Percentiles rank a stretch among this genome's conserved stretches.
Evolutionary conservation across 495 filamentous ascomycete species (phyloP).

Genomic region (Podospora bellae-mahoneyi): DNA sequence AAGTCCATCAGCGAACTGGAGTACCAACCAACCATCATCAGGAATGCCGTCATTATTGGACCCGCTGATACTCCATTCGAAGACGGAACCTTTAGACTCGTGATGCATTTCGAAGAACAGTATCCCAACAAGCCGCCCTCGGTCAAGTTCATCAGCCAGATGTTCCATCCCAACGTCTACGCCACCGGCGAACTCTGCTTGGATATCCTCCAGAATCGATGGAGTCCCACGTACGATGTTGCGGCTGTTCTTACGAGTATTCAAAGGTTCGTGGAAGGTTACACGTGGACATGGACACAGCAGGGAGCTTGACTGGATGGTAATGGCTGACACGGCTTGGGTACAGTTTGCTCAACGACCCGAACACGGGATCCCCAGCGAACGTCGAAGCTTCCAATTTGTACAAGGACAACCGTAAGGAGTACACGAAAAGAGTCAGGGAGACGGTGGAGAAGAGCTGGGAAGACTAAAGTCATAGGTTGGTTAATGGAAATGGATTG

Average conservation of each 20-base stretch:
- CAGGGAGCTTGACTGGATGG: constrained; percentile 3
- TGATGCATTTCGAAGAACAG: constrained; percentile 98
- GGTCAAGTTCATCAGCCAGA: constrained; percentile 96
- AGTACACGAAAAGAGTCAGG: constrained; percentile 90
- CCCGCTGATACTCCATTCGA: constrained; percentile 97
- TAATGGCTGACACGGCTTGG: constrained; percentile 18
- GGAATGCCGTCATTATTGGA: constrained; percentile 99
- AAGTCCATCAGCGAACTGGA: neutral
- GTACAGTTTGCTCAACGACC: constrained; percentile 88
- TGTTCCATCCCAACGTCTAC: constrained; percentile 99
- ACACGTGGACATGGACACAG: neutral
- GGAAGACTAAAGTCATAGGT: constrained; percentile 63
- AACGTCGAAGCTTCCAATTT: constrained; percentile 98
- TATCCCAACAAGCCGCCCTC: constrained; percentile 97
- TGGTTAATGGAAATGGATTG: neutral
- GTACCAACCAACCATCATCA: constrained; percentile 34
- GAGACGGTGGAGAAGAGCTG: constrained; percentile 99
- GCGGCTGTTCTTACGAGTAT: constrained; percentile 96
- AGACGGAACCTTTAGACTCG: constrained; percentile 93
- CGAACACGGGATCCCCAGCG: constrained; percentile 93
- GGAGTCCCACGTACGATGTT: constrained; percentile 98
- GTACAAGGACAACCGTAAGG: constrained; percentile 95
- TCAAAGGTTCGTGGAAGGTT: constrained; percentile 65
- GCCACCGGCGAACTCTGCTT: constrained; percentile 94
- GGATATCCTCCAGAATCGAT: constrained; percentile 95